Base-by-base conservation (phyloP, 2,329 filamentous ascomycete species). In the Teratosphaeria viscida region DNA sequence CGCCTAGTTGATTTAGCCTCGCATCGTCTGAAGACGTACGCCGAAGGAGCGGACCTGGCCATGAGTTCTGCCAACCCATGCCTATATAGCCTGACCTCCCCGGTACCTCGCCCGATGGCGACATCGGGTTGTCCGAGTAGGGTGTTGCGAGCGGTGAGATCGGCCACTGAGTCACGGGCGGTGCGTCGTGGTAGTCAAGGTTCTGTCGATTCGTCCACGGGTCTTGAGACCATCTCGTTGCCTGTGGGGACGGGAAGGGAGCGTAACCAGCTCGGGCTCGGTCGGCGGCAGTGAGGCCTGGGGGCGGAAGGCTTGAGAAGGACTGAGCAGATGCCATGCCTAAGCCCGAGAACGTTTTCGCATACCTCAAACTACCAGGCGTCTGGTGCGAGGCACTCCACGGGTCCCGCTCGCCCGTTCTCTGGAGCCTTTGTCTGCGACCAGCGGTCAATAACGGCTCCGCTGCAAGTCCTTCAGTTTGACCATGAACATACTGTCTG, bases 11-110 rank as follows among this genome's bases (percentile, higher is more conserved):
- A 52, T 60, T 64, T 52, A 67, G 61, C 54, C 66, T 60, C 29
- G 65, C 62, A 52, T 67, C 65, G 52, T 70, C 67, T 27, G 68
- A 69, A n/a, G 68, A 68, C 35, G 64, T 68, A 37, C 68, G 67
- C 39, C 66, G 67, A 14, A 70, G 62, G 52, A 61, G 55, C 53
- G 64, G 65, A 52, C 62, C 64, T 34, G 65, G 61, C 65, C 66
- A 71, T 52, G 65, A 61, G 55, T 61, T 60, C 11, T 64, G 62
- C 58, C 64, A 70, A 32, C 60, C 62, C 55, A 62, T 58, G 62
- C 66, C 62, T 56, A 62, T 58, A 62, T 67, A 67, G 54, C 64
- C 65, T 56, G 63, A 62, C 61, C 64, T 61, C 57, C 65, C 58
- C 54, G 62, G 64, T 54, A 63, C 62, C 53, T 67, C 62, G 60